Evolutionary conservation across 1,284 basidiomycete species (phyloP).

Genomic region (Ustilago tritici): DNA sequence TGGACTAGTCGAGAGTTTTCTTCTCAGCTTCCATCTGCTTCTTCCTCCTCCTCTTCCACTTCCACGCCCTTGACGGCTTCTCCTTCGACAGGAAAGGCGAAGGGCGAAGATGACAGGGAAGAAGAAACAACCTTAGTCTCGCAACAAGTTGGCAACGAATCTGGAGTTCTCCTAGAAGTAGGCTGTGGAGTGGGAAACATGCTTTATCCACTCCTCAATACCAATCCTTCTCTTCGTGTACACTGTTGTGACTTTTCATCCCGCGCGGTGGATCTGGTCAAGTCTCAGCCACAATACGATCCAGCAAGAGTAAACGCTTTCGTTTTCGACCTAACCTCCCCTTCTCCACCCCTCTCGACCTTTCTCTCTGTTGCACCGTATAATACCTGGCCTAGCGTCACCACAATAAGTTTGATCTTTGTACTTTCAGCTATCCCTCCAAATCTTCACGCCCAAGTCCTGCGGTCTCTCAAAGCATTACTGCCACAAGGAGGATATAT

Average conservation of each 20-base stretch:
- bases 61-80: too few relatives aligned
- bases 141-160: neutral
- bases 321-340: constrained; percentile 65
- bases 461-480: constrained; percentile 16
- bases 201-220: constrained; percentile 62
- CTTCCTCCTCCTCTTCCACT: neutral
- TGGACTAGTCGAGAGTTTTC: constrained; percentile 69
- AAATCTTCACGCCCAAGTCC: constrained; percentile 45
- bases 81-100: neutral
- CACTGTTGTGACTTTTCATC: constrained; percentile 68
- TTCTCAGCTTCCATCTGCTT: constrained; percentile 10
- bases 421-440: constrained; percentile 70
- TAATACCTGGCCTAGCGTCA: constrained; percentile 28
- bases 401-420: constrained; percentile 67
- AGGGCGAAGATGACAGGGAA: constrained; percentile 34
- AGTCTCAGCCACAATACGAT: constrained; percentile 57
- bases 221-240: constrained; percentile 50
- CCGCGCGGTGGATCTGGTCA: constrained; percentile 64
- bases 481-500: constrained; percentile 43
- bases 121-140: constrained; percentile 30
- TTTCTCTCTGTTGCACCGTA: constrained; percentile 1
- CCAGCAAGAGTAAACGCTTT: constrained; percentile 65
- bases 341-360: constrained; percentile 13
- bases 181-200: constrained; percentile 69
- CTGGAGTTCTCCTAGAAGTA: constrained; percentile 62